Evolutionary conservation across 768 basidiomycete species (phyloP).

Genomic region (Termitomyces sp.): DNA sequence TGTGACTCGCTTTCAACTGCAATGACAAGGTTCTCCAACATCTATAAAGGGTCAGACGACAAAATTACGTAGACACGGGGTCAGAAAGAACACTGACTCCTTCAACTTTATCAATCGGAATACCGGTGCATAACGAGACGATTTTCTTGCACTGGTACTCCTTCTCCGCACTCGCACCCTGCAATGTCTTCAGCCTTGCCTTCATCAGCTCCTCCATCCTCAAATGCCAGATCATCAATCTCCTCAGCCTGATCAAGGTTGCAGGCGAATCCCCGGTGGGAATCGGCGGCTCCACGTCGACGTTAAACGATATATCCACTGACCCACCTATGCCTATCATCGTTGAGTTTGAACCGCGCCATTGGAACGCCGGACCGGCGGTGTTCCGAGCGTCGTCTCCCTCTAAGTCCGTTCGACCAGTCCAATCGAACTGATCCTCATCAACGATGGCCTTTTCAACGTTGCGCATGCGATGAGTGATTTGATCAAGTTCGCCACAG

Average conservation of each 20-base stretch:
- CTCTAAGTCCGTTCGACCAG: slow-evolving; percentile 57
- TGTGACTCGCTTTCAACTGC: slow-evolving; percentile 87
- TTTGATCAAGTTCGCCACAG: slow-evolving; percentile 75
- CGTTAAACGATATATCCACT: slow-evolving; percentile 56
- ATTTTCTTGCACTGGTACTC: slow-evolving; percentile 91
- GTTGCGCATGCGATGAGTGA: slow-evolving; percentile 77
- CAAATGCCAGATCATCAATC: slow-evolving; percentile 80
- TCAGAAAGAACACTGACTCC: slow-evolving; percentile 50
- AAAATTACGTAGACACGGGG: neutral
- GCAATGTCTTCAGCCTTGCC: slow-evolving; percentile 59
- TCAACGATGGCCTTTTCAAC: slow-evolving; percentile 72
- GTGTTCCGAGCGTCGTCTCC: slow-evolving; percentile 31
- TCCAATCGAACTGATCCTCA: slow-evolving; percentile 86
- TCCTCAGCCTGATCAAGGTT: slow-evolving; percentile 63
- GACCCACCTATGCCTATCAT: slow-evolving; percentile 59
- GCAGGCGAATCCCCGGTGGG: slow-evolving; percentile 53
- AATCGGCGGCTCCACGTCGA: slow-evolving; percentile 70
- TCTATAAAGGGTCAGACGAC: slow-evolving; percentile 32
- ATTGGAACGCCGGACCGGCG: slow-evolving; percentile 64
- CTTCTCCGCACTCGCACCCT: slow-evolving; percentile 81
- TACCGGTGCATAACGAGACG: slow-evolving; percentile 82
- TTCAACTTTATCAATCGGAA: slow-evolving; percentile 85
- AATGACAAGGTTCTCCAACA: slow-evolving; percentile 78
- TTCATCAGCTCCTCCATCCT: slow-evolving; percentile 73
- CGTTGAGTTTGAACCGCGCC: slow-evolving; percentile 61